phyloP scores from a whole-genome alignment of 2,329 filamentous ascomycete species.

The Fusarium algeriense region DNA sequence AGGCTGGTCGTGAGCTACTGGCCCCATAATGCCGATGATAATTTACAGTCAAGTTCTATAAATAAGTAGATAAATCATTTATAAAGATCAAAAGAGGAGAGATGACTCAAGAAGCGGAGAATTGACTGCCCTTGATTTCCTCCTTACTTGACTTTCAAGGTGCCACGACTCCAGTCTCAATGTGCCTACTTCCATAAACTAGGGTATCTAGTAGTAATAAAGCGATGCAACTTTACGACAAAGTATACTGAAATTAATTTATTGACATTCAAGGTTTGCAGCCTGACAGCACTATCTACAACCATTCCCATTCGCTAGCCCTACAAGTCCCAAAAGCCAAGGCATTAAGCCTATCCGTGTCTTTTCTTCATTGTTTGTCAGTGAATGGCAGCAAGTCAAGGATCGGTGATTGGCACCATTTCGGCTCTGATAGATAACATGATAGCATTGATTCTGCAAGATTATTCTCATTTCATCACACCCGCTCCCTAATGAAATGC shows the following conservation, averaged over 20 bases:
- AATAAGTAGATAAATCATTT: conserved; percentile 20
- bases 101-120: background rate
- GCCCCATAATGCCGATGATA: conserved; percentile 16
- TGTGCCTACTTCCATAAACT: too few species aligned
- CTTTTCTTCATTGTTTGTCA: background rate
- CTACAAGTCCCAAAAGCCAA: background rate
- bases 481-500: background rate
- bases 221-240: background rate
- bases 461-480: background rate
- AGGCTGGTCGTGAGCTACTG: conserved; percentile 8
- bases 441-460: background rate
- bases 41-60: conserved; percentile 28
- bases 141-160: background rate
- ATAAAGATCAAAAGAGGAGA: background rate
- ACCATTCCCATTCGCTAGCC: conserved; percentile 2
- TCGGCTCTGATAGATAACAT: background rate
- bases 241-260: background rate
- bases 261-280: background rate
- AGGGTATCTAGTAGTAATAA: too few species aligned
- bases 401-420: background rate
- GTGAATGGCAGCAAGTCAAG: background rate
- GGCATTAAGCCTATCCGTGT: background rate
- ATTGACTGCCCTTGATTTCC: background rate
- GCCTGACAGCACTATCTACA: background rate
- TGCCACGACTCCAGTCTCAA: background rate